Evolutionary conservation across 805 yeast species (phyloP).

Genomic region (Candida palmyrensis): DNA sequence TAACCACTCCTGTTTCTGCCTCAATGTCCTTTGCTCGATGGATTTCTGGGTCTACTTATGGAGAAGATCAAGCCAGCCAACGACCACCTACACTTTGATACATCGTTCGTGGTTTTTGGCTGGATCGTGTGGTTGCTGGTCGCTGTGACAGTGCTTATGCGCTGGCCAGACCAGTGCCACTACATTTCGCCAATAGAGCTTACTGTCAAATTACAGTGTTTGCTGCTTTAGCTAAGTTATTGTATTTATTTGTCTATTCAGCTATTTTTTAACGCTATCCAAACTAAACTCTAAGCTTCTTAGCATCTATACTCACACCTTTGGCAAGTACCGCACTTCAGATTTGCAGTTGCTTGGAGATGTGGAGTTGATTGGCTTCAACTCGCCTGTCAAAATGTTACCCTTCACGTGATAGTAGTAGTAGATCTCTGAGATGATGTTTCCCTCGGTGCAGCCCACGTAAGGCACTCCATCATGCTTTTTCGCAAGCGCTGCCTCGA

Average conservation of each 20-base stretch:
- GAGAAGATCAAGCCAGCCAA: constrained; percentile 55
- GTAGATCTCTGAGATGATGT: constrained; percentile 62
- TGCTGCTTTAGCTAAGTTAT: neutral
- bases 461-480: constrained; percentile 54
- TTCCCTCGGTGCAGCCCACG: constrained; percentile 50
- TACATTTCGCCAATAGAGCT: too few species aligned
- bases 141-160: too few species aligned
- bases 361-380: constrained; percentile 53
- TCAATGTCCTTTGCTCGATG: constrained; percentile 43
- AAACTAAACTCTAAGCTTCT: too few species aligned
- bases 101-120: constrained; percentile 32
- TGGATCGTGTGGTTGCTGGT: constrained; percentile 43
- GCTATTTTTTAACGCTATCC: too few species aligned
- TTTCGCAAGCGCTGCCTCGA: constrained; percentile 46
- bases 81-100: constrained; percentile 40
- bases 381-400: constrained; percentile 60
- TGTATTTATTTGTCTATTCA: neutral
- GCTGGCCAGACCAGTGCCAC: too few species aligned
- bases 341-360: constrained; percentile 57
- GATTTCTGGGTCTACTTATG: constrained; percentile 55
- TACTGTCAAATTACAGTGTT: too few species aligned
- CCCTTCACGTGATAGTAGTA: constrained; percentile 77
- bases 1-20: constrained; percentile 69
- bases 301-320: constrained; percentile 23
- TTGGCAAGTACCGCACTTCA: constrained; percentile 66